These are phyloP conservation scores for Lachancea nothofagi DNA, from an alignment of 805 yeast genomes.

Conservation along the genomic window DNA sequence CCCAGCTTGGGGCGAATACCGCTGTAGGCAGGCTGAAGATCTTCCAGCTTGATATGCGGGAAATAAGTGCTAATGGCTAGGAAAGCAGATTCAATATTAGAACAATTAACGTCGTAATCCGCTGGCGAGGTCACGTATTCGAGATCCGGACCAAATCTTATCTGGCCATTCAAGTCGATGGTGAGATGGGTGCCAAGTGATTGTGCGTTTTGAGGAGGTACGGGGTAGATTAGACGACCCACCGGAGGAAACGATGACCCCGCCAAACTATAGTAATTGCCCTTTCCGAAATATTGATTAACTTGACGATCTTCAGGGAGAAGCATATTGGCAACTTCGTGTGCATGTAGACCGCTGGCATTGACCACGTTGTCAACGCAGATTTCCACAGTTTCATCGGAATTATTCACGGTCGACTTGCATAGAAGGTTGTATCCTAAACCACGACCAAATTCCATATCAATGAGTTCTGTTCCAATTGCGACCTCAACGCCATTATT, in stretches of 20 bases:
- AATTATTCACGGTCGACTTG: constrained; percentile 22
- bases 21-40: constrained; percentile 60
- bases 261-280: constrained; percentile 66
- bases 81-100: constrained; percentile 50
- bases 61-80: constrained; percentile 56
- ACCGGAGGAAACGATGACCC: constrained; percentile 43
- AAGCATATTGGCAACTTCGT: constrained; percentile 60
- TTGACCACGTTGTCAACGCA: constrained; percentile 59
- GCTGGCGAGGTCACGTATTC: constrained; percentile 60
- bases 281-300: constrained; percentile 69
- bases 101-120: constrained; percentile 44
- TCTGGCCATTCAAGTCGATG: constrained; percentile 70
- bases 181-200: constrained; percentile 88
- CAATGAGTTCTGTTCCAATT: constrained; percentile 52
- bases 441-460: constrained; percentile 22
- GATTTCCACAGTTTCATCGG: constrained; percentile 37
- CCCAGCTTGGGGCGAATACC: constrained; percentile 81
- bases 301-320: constrained; percentile 57
- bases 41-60: constrained; percentile 48
- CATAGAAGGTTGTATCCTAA: constrained; percentile 31
- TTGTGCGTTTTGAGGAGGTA: constrained; percentile 63
- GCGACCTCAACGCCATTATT: constrained; percentile 59
- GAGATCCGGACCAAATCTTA: constrained; percentile 83
- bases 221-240: constrained; percentile 65
- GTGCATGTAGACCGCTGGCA: constrained; percentile 76